These are phyloP conservation scores for Pichia rugopelliculosa DNA, from an alignment of 805 yeast species.

Conservation along the genomic window DNA sequence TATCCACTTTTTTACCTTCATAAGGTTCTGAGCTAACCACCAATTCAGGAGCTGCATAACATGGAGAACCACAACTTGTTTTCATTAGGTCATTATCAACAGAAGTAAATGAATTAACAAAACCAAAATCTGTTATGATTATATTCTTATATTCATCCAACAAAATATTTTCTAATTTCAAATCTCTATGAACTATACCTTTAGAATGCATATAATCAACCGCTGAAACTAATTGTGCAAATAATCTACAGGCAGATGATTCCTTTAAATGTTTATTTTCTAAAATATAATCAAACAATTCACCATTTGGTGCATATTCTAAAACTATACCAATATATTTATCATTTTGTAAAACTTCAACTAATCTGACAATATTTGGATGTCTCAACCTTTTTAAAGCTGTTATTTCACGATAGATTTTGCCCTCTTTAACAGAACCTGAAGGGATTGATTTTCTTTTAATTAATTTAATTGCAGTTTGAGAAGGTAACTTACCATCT, in stretches of 20 bases:
- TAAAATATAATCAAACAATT: conserved; percentile 85
- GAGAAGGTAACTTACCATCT: conserved; percentile 68
- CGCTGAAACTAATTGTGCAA: conserved; percentile 90
- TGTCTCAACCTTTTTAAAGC: conserved; percentile 80
- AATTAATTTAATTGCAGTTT: conserved; percentile 90
- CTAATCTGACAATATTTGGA: conserved; percentile 88
- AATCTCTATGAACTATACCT: conserved; percentile 73
- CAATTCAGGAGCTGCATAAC: conserved; percentile 97
- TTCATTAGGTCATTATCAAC: conserved; percentile 71
- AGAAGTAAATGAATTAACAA: conserved; percentile 72
- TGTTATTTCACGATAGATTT: conserved; percentile 88
- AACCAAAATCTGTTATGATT: conserved; percentile 87
- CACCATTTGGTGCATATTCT: conserved; percentile 97
- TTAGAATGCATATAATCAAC: conserved; percentile 83
- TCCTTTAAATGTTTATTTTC: conserved; percentile 85
- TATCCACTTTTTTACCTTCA: conserved; percentile 88
- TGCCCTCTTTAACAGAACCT: conserved; percentile 78
- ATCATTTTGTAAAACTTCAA: conserved; percentile 89
- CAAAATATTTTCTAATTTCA: conserved; percentile 65
- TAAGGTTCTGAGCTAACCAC: conserved; percentile 84
- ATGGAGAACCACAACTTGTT: conserved; percentile 95
- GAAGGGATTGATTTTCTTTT: conserved; percentile 83
- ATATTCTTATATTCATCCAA: conserved; percentile 83
- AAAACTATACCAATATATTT: conserved; percentile 93
- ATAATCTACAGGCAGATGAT: conserved; percentile 72